Evolutionary conservation across 225 moss, liverwort and hornwort genomes (phyloP).

Genomic region (Ulota crispa): DNA sequence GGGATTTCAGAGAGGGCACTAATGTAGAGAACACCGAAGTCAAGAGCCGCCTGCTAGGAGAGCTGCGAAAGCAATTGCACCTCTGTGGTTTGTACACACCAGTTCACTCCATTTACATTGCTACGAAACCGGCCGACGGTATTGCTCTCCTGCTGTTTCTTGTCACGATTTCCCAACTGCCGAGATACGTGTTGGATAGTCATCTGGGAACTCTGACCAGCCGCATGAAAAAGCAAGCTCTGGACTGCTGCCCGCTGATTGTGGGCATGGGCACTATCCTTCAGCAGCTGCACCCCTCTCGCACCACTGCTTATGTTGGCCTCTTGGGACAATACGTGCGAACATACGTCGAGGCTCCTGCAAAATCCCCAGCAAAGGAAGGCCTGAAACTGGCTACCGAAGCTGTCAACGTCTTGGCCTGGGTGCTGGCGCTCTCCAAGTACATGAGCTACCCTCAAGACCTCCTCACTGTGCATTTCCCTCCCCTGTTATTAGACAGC

Average conservation of each 20-base stretch:
- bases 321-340: constrained; percentile 85
- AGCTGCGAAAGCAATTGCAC: constrained; percentile 84
- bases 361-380: constrained; percentile 44
- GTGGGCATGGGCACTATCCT: constrained; percentile 84
- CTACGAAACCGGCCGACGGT: constrained; percentile 54
- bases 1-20: constrained; percentile 27
- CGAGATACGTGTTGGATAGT: constrained; percentile 82
- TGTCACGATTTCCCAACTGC: constrained; percentile 86
- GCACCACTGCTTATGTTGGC: constrained; percentile 69
- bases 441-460: constrained; percentile 67
- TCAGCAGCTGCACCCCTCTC: constrained; percentile 87
- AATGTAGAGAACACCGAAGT: constrained; percentile 55
- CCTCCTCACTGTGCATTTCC: constrained; percentile 72
- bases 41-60: constrained; percentile 66
- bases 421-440: constrained; percentile 84
- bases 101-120: constrained; percentile 65
- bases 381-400: constrained; percentile 60
- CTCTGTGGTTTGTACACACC: constrained; percentile 80
- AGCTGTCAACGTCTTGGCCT: constrained; percentile 78
- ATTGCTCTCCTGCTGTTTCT: constrained; percentile 76
- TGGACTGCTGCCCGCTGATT: constrained; percentile 91
- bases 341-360: constrained; percentile 71
- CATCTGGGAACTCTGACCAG: constrained; percentile 96
- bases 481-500: constrained; percentile 70
- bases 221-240: constrained; percentile 79